phyloP scores from a whole-genome alignment of 1,284 basidiomycete genomes.

The Tausonia pullulans region DNA sequence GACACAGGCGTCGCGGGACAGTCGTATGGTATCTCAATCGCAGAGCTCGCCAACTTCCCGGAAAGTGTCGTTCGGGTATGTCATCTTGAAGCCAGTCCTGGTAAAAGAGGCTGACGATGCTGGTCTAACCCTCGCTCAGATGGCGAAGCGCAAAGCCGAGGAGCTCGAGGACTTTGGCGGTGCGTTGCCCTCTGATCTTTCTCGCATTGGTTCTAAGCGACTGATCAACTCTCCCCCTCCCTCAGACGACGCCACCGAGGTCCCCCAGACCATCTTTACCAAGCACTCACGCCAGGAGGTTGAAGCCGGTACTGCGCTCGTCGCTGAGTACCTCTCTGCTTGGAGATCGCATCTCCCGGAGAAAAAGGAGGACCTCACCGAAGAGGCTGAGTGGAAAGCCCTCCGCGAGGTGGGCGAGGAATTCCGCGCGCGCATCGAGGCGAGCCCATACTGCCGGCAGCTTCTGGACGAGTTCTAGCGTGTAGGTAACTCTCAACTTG shows the following conservation, averaged over 20 bases:
- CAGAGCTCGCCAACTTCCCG: slow-evolving; percentile 90
- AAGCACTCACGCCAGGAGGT: slow-evolving; percentile 51
- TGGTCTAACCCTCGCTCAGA: slow-evolving; percentile 36
- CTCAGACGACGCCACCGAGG: slow-evolving; percentile 11
- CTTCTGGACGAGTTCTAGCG: slow-evolving; percentile 43
- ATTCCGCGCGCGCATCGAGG: slow-evolving; percentile 56
- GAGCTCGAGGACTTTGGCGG: slow-evolving; percentile 88
- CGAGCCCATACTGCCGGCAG: slow-evolving; percentile 62
- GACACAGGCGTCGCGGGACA: slow-evolving; percentile 71
- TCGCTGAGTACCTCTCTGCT: slow-evolving; percentile 65
- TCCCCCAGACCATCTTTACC: slow-evolving; percentile 25
- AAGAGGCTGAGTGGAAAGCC: slow-evolving; percentile 54
- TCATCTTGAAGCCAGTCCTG: not conserved
- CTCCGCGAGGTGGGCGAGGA: slow-evolving; percentile 55
- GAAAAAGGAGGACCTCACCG: slow-evolving; percentile 42
- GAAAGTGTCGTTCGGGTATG: slow-evolving; percentile 78
- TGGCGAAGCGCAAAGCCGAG: slow-evolving; percentile 89
- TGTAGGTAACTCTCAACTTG: not conserved
- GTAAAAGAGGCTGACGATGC: not conserved
- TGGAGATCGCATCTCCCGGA: slow-evolving; percentile 47
- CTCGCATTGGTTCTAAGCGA: not conserved
- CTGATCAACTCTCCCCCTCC: slow-evolving; percentile 1
- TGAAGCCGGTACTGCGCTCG: slow-evolving; percentile 65
- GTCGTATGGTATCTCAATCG: slow-evolving; percentile 97
- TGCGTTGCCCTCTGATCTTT: slow-evolving; percentile 26